Evolutionary conservation across 805 yeast species (phyloP).

Genomic region (Jamesozyma gamospora): DNA sequence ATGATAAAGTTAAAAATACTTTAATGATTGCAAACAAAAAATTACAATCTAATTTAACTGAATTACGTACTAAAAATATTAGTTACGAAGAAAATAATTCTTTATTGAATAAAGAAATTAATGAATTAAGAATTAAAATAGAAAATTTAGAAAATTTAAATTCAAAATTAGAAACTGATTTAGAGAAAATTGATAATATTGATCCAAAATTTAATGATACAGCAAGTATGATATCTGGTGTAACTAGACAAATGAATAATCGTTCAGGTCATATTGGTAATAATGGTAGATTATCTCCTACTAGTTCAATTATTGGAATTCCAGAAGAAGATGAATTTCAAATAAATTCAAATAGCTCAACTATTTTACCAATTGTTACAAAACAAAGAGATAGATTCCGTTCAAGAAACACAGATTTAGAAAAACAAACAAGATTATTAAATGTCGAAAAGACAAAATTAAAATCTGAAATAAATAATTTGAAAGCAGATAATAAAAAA

Average conservation of each 20-base stretch:
- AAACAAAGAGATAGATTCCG: slow-evolving; percentile 93
- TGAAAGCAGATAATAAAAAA: slow-evolving; percentile 67
- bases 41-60: slow-evolving; percentile 60
- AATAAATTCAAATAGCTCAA: slow-evolving; percentile 28
- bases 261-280: slow-evolving; percentile 15
- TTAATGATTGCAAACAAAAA: slow-evolving; percentile 62
- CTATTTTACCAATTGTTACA: slow-evolving; percentile 75
- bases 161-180: slow-evolving; percentile 61
- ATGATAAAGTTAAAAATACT: slow-evolving; percentile 41
- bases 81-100: slow-evolving; percentile 34
- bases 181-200: slow-evolving; percentile 46
- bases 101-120: slow-evolving; percentile 33
- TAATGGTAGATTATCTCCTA: slow-evolving; percentile 38
- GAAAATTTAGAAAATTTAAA: slow-evolving; percentile 39
- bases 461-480: slow-evolving; percentile 49
- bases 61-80: slow-evolving; percentile 49
- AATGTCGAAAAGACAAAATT: slow-evolving; percentile 45
- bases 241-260: slow-evolving; percentile 32
- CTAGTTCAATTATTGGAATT: slow-evolving; percentile 41
- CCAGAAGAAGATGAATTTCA: slow-evolving; percentile 29
- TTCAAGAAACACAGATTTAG: slow-evolving; percentile 71
- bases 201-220: slow-evolving; percentile 36
- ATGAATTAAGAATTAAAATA: slow-evolving; percentile 31
- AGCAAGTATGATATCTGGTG: slow-evolving; percentile 58
- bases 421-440: slow-evolving; percentile 62